These are phyloP conservation scores for Eucalyptus viminalis DNA, from an alignment of 345 rosid genomes.

Conservation along the genomic window DNA sequence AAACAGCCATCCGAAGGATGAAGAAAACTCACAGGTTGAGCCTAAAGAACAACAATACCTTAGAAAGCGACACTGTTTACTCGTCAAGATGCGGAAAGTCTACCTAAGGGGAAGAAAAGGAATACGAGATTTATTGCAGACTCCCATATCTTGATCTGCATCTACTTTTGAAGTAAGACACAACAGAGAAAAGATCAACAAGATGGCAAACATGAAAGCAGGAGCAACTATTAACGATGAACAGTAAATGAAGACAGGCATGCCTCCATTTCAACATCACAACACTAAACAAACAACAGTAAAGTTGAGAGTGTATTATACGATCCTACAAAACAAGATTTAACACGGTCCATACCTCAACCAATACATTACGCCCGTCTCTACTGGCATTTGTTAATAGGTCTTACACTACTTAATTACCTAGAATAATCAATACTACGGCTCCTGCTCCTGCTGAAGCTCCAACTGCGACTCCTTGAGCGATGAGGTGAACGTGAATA, in stretches of 20 bases:
- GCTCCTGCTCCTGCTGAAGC: conserved; percentile 26
- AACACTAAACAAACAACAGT: not conserved
- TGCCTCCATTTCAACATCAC: not conserved
- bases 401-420: not conserved
- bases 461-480: conserved; percentile 32
- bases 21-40: not conserved
- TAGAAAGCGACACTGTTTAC: not conserved
- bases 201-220: not conserved
- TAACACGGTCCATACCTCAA: not conserved
- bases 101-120: not conserved
- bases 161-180: not conserved
- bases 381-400: not conserved
- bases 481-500: conserved; percentile 41
- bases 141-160: not conserved
- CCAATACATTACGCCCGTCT: not conserved
- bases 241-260: not conserved
- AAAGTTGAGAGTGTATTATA: not conserved
- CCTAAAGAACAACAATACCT: not conserved
- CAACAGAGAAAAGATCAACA: not conserved
- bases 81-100: not conserved
- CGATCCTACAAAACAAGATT: not conserved
- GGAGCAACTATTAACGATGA: not conserved
- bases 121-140: not conserved
- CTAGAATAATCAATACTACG: not conserved
- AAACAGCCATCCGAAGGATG: not conserved